These are phyloP conservation scores for Bipolaris cookei DNA, from an alignment of 2,329 filamentous ascomycete genomes.

Conservation along the genomic window DNA sequence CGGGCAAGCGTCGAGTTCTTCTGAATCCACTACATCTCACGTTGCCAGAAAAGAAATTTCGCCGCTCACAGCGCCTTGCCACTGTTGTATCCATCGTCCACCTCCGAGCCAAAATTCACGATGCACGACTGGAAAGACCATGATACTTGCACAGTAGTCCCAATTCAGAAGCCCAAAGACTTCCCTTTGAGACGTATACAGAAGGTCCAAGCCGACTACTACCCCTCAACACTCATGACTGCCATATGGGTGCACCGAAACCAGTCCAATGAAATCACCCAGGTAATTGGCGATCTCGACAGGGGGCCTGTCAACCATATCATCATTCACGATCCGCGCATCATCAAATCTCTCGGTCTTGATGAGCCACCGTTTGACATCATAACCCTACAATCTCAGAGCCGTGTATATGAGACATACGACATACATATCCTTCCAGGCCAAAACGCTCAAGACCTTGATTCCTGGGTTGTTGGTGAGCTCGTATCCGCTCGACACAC, in stretches of 20 bases:
- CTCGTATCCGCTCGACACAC: slow-evolving; percentile 21
- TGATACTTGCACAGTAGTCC: neutral
- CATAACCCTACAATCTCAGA: neutral
- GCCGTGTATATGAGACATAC: slow-evolving; percentile 20
- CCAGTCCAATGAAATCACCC: neutral
- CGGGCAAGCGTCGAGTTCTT: neutral
- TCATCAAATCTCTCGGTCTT: slow-evolving; percentile 22
- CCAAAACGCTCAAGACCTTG: neutral
- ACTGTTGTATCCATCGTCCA: neutral
- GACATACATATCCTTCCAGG: slow-evolving; percentile 8
- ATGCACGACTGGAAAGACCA: neutral
- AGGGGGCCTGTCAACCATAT: slow-evolving; percentile 25
- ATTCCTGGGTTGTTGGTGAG: slow-evolving; percentile 21
- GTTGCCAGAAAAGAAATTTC: neutral
- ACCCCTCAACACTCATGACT: slow-evolving; percentile 14
- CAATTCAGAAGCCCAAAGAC: slow-evolving; percentile 19
- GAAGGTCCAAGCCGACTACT: slow-evolving; percentile 21
- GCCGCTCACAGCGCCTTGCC: neutral
- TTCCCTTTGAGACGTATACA: slow-evolving; percentile 21
- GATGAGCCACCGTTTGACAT: slow-evolving; percentile 5
- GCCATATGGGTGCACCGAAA: slow-evolving; percentile 17
- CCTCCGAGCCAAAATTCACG: neutral
- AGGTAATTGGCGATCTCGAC: slow-evolving; percentile 22
- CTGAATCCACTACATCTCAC: neutral
- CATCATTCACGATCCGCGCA: slow-evolving; percentile 15